Percentiles rank a stretch among this genome's conserved stretches.
phyloP scores from a whole-genome alignment of 331 rosid genomes.

The Acacia pycnantha region DNA sequence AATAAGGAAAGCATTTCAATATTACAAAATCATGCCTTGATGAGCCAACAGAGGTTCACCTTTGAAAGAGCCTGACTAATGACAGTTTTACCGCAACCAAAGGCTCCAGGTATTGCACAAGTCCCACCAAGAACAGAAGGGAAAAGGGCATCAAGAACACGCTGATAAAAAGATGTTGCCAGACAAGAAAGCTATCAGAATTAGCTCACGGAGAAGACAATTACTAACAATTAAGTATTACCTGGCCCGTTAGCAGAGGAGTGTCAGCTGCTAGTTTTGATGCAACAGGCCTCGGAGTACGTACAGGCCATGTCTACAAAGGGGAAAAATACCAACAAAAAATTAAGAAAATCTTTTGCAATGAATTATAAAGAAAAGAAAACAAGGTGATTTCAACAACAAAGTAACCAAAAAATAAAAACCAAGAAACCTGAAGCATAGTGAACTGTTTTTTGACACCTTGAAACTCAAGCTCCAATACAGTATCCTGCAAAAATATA shows the following conservation, averaged over 20 bases:
- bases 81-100: conserved; percentile 99
- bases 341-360: conserved; percentile 13
- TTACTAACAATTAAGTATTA: conserved; percentile 32
- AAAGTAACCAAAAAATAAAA: neutral
- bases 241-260: conserved; percentile 99
- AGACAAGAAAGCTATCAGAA: conserved; percentile 27
- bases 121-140: conserved; percentile 99
- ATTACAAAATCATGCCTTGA: conserved; percentile 14
- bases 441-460: conserved; percentile 89
- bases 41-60: conserved; percentile 41
- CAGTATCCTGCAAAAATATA: conserved; percentile 72
- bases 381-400: conserved; percentile 16
- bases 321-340: conserved; percentile 11
- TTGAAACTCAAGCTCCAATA: conserved; percentile 97
- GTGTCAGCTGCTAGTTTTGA: conserved; percentile 98
- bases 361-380: neutral
- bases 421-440: conserved; percentile 81
- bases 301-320: conserved; percentile 94
- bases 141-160: conserved; percentile 99
- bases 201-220: neutral
- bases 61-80: conserved; percentile 99
- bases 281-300: conserved; percentile 96
- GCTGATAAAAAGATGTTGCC: conserved; percentile 50
- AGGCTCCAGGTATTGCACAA: conserved; percentile 99
- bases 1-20: conserved; percentile 3